A percentile compares a stretch with the other conserved stretches of the same genome.
Conservation (phyloP, 2,329 filamentous ascomycete species). For the Zymoseptoria crescenta region DNA sequence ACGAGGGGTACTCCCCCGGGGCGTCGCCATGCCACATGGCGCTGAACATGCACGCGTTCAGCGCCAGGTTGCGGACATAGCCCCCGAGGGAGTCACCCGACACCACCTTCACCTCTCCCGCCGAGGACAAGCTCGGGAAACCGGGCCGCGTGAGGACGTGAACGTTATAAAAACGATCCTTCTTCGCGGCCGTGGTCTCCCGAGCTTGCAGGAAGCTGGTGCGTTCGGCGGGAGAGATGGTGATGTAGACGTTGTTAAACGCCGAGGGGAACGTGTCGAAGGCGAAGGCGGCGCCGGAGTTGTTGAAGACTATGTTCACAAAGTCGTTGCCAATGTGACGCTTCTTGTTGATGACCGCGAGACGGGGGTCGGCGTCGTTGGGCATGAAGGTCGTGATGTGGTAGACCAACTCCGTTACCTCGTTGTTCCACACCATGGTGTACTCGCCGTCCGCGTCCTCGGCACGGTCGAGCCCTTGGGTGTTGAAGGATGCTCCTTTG, state of each 20-base stretch:
- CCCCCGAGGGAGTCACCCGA: constrained; percentile 72
- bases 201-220: constrained; percentile 65
- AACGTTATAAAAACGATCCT: constrained; percentile 69
- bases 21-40: constrained; percentile 71
- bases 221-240: constrained; percentile 80
- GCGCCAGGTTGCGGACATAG: constrained; percentile 78
- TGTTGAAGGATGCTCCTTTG: constrained; percentile 80
- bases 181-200: constrained; percentile 29
- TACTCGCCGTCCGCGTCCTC: constrained; percentile 76
- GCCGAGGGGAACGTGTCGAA: constrained; percentile 91
- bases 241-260: constrained; percentile 95
- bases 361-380: constrained; percentile 69
- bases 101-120: constrained; percentile 81
- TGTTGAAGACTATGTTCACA: constrained; percentile 97
- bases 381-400: constrained; percentile 98
- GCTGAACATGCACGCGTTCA: constrained; percentile 91
- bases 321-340: constrained; percentile 94
- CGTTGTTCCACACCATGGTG: constrained; percentile 89
- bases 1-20: constrained; percentile 61
- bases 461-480: constrained; percentile 76
- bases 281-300: constrained; percentile 75
- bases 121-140: constrained; percentile 86
- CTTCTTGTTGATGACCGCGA: constrained; percentile 62
- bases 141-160: constrained; percentile 80
- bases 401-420: constrained; percentile 90